phyloP scores from a whole-genome alignment of 768 basidiomycete species.

The Tulasnella sp. region DNA sequence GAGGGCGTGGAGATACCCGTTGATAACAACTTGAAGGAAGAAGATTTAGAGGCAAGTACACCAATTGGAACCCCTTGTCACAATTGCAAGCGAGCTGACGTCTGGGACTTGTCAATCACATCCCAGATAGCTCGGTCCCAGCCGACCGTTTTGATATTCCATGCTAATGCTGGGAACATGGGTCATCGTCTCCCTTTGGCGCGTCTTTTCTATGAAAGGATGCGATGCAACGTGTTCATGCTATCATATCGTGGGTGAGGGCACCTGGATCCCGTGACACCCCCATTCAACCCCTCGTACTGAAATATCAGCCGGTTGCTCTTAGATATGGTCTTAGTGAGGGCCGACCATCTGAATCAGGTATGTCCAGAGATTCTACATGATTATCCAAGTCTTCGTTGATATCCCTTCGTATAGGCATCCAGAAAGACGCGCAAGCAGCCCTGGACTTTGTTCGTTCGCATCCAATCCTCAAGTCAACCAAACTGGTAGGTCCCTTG shows the following conservation, averaged over 20 bases:
- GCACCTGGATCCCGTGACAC: not conserved
- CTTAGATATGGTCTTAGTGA: constrained; percentile 78
- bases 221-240: constrained; percentile 92
- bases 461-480: constrained; percentile 53
- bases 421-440: constrained; percentile 69
- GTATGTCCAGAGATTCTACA: constrained; percentile 29
- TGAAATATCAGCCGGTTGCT: too few relatives aligned
- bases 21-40: constrained; percentile 31
- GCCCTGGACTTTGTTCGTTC: constrained; percentile 59
- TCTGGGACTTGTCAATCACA: not conserved
- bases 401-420: constrained; percentile 35
- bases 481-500: constrained; percentile 51
- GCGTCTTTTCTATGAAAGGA: constrained; percentile 63
- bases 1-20: constrained; percentile 21
- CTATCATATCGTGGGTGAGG: constrained; percentile 83
- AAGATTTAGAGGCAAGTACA: constrained; percentile 48
- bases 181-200: constrained; percentile 89
- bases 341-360: constrained; percentile 76
- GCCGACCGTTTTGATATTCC: constrained; percentile 88
- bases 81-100: too few relatives aligned
- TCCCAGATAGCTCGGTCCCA: constrained; percentile 38
- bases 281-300: too few relatives aligned
- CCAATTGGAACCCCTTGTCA: too few relatives aligned
- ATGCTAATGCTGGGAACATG: constrained; percentile 59
- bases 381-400: not conserved